A percentile compares a stretch with the other conserved stretches of the same genome.
These are phyloP conservation scores for Veloporphyrellus conicus DNA, from an alignment of 1,284 basidiomycete genomes.

Conservation along the genomic window DNA sequence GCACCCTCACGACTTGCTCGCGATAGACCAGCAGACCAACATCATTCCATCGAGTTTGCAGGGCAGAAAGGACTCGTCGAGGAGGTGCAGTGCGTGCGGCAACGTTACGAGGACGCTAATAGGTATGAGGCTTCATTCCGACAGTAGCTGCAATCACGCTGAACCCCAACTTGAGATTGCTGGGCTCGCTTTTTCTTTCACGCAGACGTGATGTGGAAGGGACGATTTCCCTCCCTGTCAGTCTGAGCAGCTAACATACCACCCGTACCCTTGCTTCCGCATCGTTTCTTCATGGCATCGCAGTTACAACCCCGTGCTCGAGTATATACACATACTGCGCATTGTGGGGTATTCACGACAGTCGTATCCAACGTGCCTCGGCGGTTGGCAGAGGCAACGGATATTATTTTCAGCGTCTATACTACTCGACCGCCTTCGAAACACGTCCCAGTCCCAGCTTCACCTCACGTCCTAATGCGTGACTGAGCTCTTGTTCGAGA, in stretches of 20 bases:
- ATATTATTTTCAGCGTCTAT: constrained; percentile 3
- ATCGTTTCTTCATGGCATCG: not conserved
- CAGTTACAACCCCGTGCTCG: not conserved
- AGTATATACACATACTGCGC: constrained; percentile 4
- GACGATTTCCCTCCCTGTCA: not conserved
- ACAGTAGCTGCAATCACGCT: not conserved
- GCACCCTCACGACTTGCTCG: constrained; percentile 1
- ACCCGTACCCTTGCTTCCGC: not conserved
- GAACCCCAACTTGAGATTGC: constrained; percentile 33
- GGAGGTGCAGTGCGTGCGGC: constrained; percentile 46
- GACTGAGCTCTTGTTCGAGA: constrained; percentile 63
- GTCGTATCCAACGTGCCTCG: not conserved
- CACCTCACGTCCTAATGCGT: constrained; percentile 35
- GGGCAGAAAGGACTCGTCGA: constrained; percentile 15
- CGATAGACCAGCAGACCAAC: not conserved
- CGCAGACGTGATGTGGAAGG: constrained; percentile 48
- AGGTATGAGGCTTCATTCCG: constrained; percentile 39
- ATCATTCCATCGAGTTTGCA: not conserved
- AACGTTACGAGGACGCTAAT: constrained; percentile 62
- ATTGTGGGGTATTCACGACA: constrained; percentile 4
- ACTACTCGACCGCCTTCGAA: constrained; percentile 23
- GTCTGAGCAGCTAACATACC: constrained; percentile 1
- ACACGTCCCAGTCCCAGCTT: constrained; percentile 30
- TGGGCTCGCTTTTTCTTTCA: constrained; percentile 59
- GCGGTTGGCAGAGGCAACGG: not conserved